Evolutionary conservation across 768 basidiomycete genomes (phyloP), one percentile per base, ranked within the genome.

Genomic region (Trametes coccinea): DNA sequence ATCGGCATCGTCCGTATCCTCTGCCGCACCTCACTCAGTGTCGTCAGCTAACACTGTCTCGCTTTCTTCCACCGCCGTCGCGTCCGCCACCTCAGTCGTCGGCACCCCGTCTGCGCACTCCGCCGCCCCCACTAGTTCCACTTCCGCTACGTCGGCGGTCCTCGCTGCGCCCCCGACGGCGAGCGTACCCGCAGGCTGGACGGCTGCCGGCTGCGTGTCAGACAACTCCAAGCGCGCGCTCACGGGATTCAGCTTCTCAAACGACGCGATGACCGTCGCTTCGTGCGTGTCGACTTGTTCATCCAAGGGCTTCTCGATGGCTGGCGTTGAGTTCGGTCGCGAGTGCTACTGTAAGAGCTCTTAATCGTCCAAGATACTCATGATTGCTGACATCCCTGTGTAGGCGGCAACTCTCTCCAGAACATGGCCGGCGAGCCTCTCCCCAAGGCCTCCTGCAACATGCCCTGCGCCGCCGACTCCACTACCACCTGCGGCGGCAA

Each of bases 321-420:
- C 75, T 30, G 76, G 74, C 33, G 46, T 74, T 44, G 72, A 76
- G 65, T 74, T 68, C 65, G 64, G 70, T 54, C 50, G 56, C 33
- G 71, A 76, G 59, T 75, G 75, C 64, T 74, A 71, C 67, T 76
- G 75, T 66, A 52, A 9, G n/a, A n/a, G n/a, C n/a, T n/a, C n/a
- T n/a, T n/a, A n/a, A n/a, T n/a, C n/a, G n/a, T n/a, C n/a, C n/a
- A n/a, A n/a, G n/a, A 22, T 22, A 22, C 22, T 22, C 22, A 22
- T 22, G 33, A 45, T 39, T 8, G 33, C 11, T 22, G 31, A 1
- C 9, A 10, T 1, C 0, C 2, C 2, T 16, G 5, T 29, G 29
- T 39, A 67, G 68, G 68, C 49, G 68, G 66, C 50, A 61, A 62
- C 66, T 55, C 57, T 17, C 50, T 69, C 63, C 27, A 53, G 48